phyloP scores from a whole-genome alignment of 1,284 basidiomycete genomes.

The Wolfiporia cocos region DNA sequence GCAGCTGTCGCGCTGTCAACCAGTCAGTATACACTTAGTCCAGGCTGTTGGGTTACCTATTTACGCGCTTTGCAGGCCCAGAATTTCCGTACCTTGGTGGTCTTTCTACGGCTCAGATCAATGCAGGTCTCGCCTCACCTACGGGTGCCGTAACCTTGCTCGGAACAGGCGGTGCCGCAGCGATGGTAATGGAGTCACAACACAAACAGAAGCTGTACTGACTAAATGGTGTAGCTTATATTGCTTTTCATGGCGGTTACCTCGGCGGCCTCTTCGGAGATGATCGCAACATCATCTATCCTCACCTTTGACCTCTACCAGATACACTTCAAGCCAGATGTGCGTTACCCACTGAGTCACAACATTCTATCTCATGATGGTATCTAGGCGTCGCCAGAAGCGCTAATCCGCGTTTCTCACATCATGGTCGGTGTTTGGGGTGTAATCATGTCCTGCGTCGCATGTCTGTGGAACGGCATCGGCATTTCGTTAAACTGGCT shows the following conservation, averaged over 20 bases:
- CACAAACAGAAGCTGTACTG: no score
- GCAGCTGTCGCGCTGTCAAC: constrained; percentile 28
- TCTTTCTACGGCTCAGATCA: constrained; percentile 2
- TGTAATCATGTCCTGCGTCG: constrained; percentile 11
- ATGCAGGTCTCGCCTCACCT: constrained; percentile 8
- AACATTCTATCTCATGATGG: background rate
- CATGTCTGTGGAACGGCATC: constrained; percentile 24
- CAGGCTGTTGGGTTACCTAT: background rate
- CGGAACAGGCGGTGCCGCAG: constrained; percentile 7
- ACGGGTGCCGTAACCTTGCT: constrained; percentile 8
- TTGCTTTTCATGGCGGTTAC: constrained; percentile 38
- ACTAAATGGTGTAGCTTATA: constrained; percentile 23
- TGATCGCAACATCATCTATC: constrained; percentile 40
- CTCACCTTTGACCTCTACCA: constrained; percentile 41
- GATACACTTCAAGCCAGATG: constrained; percentile 33
- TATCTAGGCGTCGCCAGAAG: constrained; percentile 30
- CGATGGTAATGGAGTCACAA: no score
- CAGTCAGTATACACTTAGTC: constrained; percentile 3
- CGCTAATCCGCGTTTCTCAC: constrained; percentile 12
- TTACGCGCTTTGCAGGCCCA: background rate
- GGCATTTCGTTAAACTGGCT: constrained; percentile 18
- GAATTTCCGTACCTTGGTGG: constrained; percentile 8
- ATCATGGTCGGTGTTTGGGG: constrained; percentile 13
- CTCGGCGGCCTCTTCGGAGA: constrained; percentile 38
- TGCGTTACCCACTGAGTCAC: constrained; percentile 15